Evolutionary conservation across 805 yeast species (phyloP), one percentile per base, ranked within the genome.

Genomic region (Ogataea chonburiensis): DNA sequence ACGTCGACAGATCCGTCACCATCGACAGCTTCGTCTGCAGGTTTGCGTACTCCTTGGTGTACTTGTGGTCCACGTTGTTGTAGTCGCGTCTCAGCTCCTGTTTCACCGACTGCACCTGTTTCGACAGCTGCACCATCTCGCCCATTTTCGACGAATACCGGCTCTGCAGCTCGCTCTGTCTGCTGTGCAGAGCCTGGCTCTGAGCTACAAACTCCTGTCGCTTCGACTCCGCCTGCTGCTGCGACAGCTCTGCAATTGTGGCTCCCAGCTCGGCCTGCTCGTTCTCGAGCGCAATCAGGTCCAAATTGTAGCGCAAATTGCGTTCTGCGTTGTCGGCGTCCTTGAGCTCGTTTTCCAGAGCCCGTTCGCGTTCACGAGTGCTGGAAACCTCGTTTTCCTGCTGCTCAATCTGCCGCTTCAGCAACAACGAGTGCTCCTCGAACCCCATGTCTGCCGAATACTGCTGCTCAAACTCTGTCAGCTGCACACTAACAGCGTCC

Each of bases 61-160:
- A 87, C 16, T 65, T 64, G 17, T 64, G 61, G 36, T 83, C 81
- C 7, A 91, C 75, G 43, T 81, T 75, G 31, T 74, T 70, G 50
- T 78, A 93, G 44, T 89, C 96, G 0, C 81, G 70, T 2, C 64
- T 63, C 8, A 91, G 64, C 52, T 88, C 96, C 5, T 59, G 56
- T 14, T 70, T 63, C 7, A 84, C 59, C 3, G 70, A 63, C 15
- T 60, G 60, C 5, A 82, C 70, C 51, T 88, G 96, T 46, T 78
- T 86, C 31, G 79, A 76, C 43, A 93, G 68, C 53, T 91, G 97
- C 42, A 79, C 79, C 25, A 86, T 73, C 58, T 91, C 98, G 14
- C 98, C 99, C 15, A 77, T 59, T 48, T 81, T 83, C 9, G 87
- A 80, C 3, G 95, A 84, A 49, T 84, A 78, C 34, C 60, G 57